These are phyloP conservation scores for Furcasterigmium sp. DNA, from an alignment of 2,329 filamentous ascomycete genomes.

Conservation along the genomic window DNA sequence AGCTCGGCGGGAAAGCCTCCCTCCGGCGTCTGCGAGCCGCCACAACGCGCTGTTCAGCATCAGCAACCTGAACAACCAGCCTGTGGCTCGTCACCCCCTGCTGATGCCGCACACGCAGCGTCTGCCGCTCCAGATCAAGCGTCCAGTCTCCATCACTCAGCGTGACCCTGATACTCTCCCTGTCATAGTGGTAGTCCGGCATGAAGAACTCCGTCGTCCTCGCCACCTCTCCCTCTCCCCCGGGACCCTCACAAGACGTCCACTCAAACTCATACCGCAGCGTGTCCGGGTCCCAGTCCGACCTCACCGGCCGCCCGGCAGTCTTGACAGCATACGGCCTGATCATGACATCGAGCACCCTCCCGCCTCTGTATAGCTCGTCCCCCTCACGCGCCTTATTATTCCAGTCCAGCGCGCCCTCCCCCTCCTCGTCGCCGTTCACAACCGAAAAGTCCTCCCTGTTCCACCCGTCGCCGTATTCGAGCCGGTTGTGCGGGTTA, in stretches of 20 bases:
- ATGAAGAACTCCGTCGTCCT: slow-evolving; percentile 32
- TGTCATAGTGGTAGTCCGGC: slow-evolving; percentile 30
- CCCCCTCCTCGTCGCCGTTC: slow-evolving; percentile 25
- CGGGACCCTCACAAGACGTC: slow-evolving; percentile 7
- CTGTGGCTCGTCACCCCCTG: slow-evolving; percentile 9
- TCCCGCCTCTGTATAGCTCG: slow-evolving; percentile 30
- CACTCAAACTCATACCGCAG: slow-evolving; percentile 29
- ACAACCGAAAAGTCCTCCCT: slow-evolving; percentile 36
- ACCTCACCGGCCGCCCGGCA: slow-evolving; percentile 26
- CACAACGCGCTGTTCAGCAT: slow-evolving; percentile 16
- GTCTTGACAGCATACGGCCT: slow-evolving; percentile 35
- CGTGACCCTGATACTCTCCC: slow-evolving; percentile 18
- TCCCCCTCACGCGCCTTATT: slow-evolving; percentile 23
- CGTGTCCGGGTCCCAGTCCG: slow-evolving; percentile 27
- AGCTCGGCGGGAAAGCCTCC: slow-evolving; percentile 5
- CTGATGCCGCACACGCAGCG: slow-evolving; percentile 19
- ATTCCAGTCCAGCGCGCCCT: slow-evolving; percentile 24
- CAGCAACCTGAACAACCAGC: slow-evolving; percentile 18
- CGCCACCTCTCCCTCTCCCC: slow-evolving; percentile 9
- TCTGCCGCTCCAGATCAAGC: slow-evolving; percentile 20
- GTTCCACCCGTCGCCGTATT: slow-evolving; percentile 36
- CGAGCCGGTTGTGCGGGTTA: slow-evolving; percentile 29
- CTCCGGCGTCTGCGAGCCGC: not conserved
- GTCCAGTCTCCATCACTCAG: slow-evolving; percentile 24
- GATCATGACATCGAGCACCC: slow-evolving; percentile 31